Conservation (phyloP, 129 eudicot species). For the carrot (Daucus carota) region DH1_v3.0 NC_030385.2:43280001-43280500, state of each 20-base stretch:
- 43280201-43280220: not conserved
- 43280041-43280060: too few relatives aligned
- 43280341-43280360: slow-evolving; percentile 50
- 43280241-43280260: not conserved
- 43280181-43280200: too few relatives aligned
- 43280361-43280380: slow-evolving; percentile 73
- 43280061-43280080: too few relatives aligned
- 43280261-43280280: not conserved
- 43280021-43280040: too few relatives aligned
- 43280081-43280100: too few relatives aligned
- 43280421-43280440: slow-evolving; percentile 84
- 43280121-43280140: too few relatives aligned
- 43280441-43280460: slow-evolving; percentile 47
- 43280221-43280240: not conserved
- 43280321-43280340: not conserved
- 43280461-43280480: slow-evolving; percentile 77
- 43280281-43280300: not conserved
- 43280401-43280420: slow-evolving; percentile 94
- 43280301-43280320: not conserved
- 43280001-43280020: too few relatives aligned
- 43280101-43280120: too few relatives aligned
- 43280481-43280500: slow-evolving; percentile 88
- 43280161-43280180: too few relatives aligned
- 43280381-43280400: slow-evolving; percentile 97
- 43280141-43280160: too few relatives aligned